Percentiles rank a stretch among this genome's conserved stretches.
Evolutionary conservation across 179 eudicot species (phyloP).

Genomic region (Amaranthus tricolor): DNA sequence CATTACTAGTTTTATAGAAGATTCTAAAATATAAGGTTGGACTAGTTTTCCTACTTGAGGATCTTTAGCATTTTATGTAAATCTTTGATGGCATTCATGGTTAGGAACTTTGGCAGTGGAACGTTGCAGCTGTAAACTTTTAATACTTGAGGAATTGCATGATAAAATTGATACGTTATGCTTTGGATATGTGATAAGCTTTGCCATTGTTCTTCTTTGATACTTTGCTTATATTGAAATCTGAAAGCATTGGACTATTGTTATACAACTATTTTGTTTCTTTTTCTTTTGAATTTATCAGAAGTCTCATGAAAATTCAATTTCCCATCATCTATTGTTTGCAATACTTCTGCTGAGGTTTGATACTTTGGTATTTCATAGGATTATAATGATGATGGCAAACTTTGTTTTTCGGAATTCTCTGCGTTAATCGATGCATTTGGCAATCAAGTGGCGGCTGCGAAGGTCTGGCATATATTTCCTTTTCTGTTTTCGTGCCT

Average conservation of each 20-base stretch:
- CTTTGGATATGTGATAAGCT: background rate
- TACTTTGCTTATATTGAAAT: background rate
- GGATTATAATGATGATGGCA: constrained; percentile 87
- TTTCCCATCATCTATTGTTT: too few species aligned
- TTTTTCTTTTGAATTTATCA: background rate
- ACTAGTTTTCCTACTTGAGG: background rate
- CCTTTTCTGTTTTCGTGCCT: background rate
- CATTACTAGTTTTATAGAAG: background rate
- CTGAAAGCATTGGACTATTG: background rate
- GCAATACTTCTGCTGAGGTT: background rate
- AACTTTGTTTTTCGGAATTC: constrained; percentile 75
- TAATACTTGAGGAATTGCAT: background rate
- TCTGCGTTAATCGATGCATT: constrained; percentile 73
- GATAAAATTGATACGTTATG: background rate
- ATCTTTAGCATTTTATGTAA: background rate
- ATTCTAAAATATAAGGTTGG: background rate
- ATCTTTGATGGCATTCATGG: background rate
- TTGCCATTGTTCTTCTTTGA: background rate
- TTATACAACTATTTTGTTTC: background rate
- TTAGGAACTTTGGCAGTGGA: background rate
- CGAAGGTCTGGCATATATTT: constrained; percentile 49
- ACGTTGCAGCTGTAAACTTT: too few species aligned
- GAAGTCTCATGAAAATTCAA: too few species aligned
- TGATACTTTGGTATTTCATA: constrained; percentile 28
- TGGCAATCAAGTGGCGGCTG: constrained; percentile 78